Percentiles rank a stretch among this genome's conserved stretches.
Conservation (phyloP, 768 basidiomycete genomes). For the Rhizopogon vulgaris region DNA sequence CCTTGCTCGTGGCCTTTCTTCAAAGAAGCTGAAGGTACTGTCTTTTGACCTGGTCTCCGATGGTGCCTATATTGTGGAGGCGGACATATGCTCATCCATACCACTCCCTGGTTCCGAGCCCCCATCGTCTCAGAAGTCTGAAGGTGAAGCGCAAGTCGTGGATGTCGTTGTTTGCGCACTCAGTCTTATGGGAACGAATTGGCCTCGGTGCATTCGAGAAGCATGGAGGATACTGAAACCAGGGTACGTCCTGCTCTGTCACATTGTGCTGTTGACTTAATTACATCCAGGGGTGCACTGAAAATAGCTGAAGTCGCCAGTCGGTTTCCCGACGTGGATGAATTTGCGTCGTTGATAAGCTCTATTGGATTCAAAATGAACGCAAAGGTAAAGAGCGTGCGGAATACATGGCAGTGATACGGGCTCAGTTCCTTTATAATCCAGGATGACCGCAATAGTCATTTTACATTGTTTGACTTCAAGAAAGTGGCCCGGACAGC, state of each 20-base stretch:
- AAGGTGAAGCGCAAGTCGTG: constrained; percentile 68
- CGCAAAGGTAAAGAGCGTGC: constrained; percentile 46
- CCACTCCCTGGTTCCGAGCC: constrained; percentile 81
- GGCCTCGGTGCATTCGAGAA: constrained; percentile 87
- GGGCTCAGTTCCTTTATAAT: background rate
- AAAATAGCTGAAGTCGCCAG: constrained; percentile 89
- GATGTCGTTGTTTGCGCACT: constrained; percentile 92
- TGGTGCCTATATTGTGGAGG: constrained; percentile 71
- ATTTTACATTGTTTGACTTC: constrained; percentile 84
- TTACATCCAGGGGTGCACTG: constrained; percentile 58
- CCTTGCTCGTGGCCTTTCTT: constrained; percentile 67
- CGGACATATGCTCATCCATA: constrained; percentile 77
- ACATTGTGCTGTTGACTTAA: background rate
- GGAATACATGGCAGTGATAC: background rate
- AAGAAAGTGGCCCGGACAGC: constrained; percentile 45
- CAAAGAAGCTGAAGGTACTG: constrained; percentile 61
- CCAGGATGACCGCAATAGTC: constrained; percentile 77
- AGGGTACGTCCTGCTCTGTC: constrained; percentile 46
- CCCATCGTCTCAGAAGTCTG: constrained; percentile 28
- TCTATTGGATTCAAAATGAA: constrained; percentile 70
- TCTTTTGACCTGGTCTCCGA: constrained; percentile 82
- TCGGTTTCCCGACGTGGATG: constrained; percentile 63
- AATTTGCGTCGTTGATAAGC: constrained; percentile 57
- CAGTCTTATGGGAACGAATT: constrained; percentile 96
- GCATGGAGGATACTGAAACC: constrained; percentile 81